Base-by-base conservation (phyloP, 2,329 filamentous ascomycete genomes). In the Arachnomyces sp. region DNA sequence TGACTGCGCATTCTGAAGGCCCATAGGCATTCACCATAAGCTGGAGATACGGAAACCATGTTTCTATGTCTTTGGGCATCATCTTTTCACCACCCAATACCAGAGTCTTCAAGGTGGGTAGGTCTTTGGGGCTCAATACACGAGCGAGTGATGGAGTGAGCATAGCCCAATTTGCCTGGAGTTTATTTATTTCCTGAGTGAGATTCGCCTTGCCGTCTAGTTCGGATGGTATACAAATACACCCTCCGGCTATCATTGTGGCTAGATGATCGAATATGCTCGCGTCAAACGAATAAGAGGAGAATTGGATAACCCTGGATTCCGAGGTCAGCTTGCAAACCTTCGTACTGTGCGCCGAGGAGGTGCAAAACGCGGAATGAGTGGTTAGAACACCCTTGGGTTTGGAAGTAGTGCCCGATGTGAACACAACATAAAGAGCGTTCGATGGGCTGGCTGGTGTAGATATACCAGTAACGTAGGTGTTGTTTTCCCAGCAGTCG, bases 91-190 rank as follows among this genome's bases (percentile, higher is more conserved):
- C 69, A 12, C 60, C 66, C 31, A 73, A 51, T 13, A 63, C 55
- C 16, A 74, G 49, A 9, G 51, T 59, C 25, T 64, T 59, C 16
- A 74, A 52, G 4, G 54, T 56, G 2, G 66, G 65, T 6, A 74
- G 59, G 9, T 64, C 60, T 2, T 59, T 53, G 2, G 66, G 64
- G n/a, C 64, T 54, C 31, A 74, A 48, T 4, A 72, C 61, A 15
- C 62, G 53, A 2, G 77, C 73, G 20, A 82, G 68, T 1, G 76
- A 68, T 1, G 77, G 73, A 0, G 79, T 82, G 53, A 82, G 69
- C 51, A 74, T 72, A 2, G 68, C 72, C 62, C 67, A 70, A 31
- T 66, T 73, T 25, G 73, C 70, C 7, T 66, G 57, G 66, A 75
- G 72, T 0, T 66, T 54, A n/a, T 69, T 68, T 29, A 80, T 73